Evolutionary conservation across 306 rosid genomes (phyloP), one percentile per base, ranked within the genome.

Genomic region (Acacia crassicarpa): DNA sequence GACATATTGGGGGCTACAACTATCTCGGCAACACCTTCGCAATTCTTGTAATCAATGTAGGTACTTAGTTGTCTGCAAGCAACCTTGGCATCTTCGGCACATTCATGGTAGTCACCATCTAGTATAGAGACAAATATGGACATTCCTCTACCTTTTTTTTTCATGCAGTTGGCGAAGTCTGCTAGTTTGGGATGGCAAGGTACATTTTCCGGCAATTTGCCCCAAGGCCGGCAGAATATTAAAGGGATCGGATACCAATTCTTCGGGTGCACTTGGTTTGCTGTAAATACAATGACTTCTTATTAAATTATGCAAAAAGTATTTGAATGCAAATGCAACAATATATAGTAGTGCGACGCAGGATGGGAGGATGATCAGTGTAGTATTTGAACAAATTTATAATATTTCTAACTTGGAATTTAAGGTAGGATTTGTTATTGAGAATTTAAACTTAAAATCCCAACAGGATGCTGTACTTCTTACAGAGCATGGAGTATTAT

Each of bases 111-210:
- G 86, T 96, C 97, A 59, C 99, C 99, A 49, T 96, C 99, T 27
- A 96, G 80, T 80, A 96, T 96, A 83, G 98, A 92, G 77, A 96
- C 88, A 88, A 96, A 96, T 62, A 96, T 85, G 67, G 99, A 93
- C 99, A 96, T 92, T 90, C 99, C 99, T 72, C 99, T 87, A 74
- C 99, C 98, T 83, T 93, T 96, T 91, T 96, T 96, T 91, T 93
- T 96, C 98, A 96, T 89, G 87, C 97, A 96, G 86, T 96, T 96
- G 16, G 99, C 99, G 22, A 96, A 96, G 80, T 93, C 99, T 1
- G 99, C 99, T 27, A 96, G 98, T 90, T 96, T 96, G 59, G 99
- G 99, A 88, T 96, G 99, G 82, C 99, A 96, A 14, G 99, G 98
- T 75, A 96, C 99, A 80, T 96, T 96, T 84, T 96, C 99, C n/a